Evolutionary conservation across 2,329 filamentous ascomycete species (phyloP), one percentile per base, ranked within the genome.

Genomic region (Ceratocystis colombiana): DNA sequence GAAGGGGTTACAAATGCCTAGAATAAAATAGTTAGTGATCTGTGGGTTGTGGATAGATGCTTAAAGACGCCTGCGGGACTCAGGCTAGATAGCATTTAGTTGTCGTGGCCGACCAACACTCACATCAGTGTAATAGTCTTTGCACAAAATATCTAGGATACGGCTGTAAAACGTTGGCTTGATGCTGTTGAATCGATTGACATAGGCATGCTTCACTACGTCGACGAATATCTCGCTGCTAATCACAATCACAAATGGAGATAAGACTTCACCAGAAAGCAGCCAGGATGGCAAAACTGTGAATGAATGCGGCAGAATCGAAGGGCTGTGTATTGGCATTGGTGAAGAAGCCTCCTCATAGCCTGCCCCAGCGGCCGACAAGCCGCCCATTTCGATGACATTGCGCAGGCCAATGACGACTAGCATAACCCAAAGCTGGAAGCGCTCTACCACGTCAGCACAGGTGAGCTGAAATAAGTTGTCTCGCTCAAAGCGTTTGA

Each of bases 401-500:
- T 99, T 99, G 65, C 94, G 88, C 75, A 96, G 87, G 7, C 90
- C 94, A 69, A 99, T 97, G 73, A 99, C 96, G 69, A 94, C 82
- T 1, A 99, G 82, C 87, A 99, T 97, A 61, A 99, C 84, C 90
- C 93, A 97, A 1, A 99, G 83, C 73, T 99, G 94, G 72, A 99
- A 99, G 1, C 94, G 85, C 76, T 99, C 94, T 1, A 99, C 94
- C 44, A 99, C 88, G 73, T 99, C 94, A 3, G 94, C 93, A 70
- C 94, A 99, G 0, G 93, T 96, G 15, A 99, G 81, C 74, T 99
- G 94, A 73, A 99, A 99, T 0, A 96, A 79, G 70, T 96, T 97
- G 73, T 99, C 94, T 74, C 96, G 97, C 72, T 99, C 94, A 69
- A 97, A 96, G 68, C 93, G 94, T 78, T 99, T 97, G 80, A 99